Percentiles rank a stretch among this genome's conserved stretches.
Conservation (phyloP, 2,329 filamentous ascomycete species). For the Fonsecaea pugnacius region DNA sequence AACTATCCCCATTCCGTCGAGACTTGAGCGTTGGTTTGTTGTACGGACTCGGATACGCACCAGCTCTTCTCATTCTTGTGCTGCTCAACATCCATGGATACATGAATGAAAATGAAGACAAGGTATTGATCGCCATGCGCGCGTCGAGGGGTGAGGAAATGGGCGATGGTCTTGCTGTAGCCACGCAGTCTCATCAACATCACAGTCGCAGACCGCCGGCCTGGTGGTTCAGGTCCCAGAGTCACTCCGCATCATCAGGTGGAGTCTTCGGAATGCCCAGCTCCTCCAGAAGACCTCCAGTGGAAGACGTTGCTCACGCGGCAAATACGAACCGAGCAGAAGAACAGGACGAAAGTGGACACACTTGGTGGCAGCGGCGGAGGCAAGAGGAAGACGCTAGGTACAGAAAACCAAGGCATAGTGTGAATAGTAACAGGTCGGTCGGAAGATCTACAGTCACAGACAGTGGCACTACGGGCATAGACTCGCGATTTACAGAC, state of each 20-base stretch:
- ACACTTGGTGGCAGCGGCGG: slow-evolving; percentile 24
- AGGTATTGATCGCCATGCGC: slow-evolving; percentile 67
- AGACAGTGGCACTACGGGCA: background rate
- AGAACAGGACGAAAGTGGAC: slow-evolving; percentile 30
- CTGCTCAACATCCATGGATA: slow-evolving; percentile 58
- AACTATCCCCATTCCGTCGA: slow-evolving; percentile 62
- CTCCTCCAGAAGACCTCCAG: slow-evolving; percentile 34
- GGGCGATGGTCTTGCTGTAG: slow-evolving; percentile 56
- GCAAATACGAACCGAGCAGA: background rate
- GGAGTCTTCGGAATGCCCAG: slow-evolving; percentile 14
- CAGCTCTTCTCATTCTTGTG: slow-evolving; percentile 56
- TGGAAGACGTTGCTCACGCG: slow-evolving; percentile 10
- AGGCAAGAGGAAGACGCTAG: slow-evolving; percentile 20
- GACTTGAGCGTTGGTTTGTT: slow-evolving; percentile 59
- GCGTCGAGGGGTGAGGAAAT: slow-evolving; percentile 57
- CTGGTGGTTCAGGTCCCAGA: slow-evolving; percentile 40
- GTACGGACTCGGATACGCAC: slow-evolving; percentile 67
- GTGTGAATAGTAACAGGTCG: background rate
- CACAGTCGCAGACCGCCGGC: slow-evolving; percentile 53
- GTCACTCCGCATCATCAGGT: background rate
- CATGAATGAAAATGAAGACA: slow-evolving; percentile 71
- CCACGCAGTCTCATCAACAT: slow-evolving; percentile 30
- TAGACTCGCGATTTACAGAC: slow-evolving; percentile 5
- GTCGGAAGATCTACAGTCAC: background rate
- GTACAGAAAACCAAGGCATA: slow-evolving; percentile 11